These are phyloP conservation scores for Strigomonas culicis DNA, from an alignment of 208 protist species.

Conservation along the genomic window DNA sequence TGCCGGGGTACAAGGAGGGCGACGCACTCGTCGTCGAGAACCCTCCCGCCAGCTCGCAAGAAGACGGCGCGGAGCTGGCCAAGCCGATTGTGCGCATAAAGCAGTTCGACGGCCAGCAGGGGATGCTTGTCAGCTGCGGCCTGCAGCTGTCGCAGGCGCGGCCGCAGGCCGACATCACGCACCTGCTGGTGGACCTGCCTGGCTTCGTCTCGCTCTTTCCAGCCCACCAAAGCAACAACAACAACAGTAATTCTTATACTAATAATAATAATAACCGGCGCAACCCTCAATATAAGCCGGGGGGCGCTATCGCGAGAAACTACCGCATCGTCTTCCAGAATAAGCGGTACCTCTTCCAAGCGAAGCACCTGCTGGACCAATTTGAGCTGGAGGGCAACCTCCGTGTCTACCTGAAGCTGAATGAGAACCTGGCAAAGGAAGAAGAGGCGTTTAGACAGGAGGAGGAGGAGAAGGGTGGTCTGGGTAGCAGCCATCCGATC, in stretches of 20 bases:
- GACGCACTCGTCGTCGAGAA: constrained; percentile 15
- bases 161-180: constrained; percentile 32
- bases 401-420: constrained; percentile 58
- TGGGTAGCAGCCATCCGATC: not conserved
- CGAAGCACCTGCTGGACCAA: constrained; percentile 82
- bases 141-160: constrained; percentile 33
- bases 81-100: constrained; percentile 13
- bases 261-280: too few species aligned
- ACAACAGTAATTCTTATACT: too few species aligned
- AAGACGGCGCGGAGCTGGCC: constrained; percentile 4
- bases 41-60: not conserved
- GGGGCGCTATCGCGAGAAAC: constrained; percentile 16
- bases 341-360: constrained; percentile 58
- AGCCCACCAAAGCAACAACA: constrained; percentile 19
- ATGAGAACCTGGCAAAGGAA: constrained; percentile 32
- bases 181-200: constrained; percentile 51
- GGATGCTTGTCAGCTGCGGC: constrained; percentile 66
- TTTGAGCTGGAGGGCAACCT: constrained; percentile 61
- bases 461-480: constrained; percentile 22
- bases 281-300: not conserved
- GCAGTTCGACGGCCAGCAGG: constrained; percentile 44
- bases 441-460: constrained; percentile 39
- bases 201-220: constrained; percentile 68
- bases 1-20: constrained; percentile 23
- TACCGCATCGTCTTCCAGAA: constrained; percentile 74